Evolutionary conservation across 305 asterid species (phyloP).

Genomic region (Solanum hybrid): DNA sequence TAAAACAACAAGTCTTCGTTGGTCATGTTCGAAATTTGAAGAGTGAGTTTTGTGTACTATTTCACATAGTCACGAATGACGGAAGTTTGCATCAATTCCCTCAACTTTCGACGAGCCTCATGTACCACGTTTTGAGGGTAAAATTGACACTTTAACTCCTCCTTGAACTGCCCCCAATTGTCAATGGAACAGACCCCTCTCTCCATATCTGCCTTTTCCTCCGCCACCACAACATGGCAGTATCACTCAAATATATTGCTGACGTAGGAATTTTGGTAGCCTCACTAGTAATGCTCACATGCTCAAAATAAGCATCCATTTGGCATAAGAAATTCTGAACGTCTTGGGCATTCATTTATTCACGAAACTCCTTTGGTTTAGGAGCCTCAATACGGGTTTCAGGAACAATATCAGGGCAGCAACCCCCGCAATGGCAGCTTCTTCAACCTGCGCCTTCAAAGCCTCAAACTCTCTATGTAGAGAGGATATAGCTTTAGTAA

Average conservation of each 20-base stretch:
- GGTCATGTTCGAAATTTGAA: not conserved
- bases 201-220: not conserved
- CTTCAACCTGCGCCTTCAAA: not conserved
- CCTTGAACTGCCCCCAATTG: not conserved
- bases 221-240: not conserved
- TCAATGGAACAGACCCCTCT: rapidly evolving
- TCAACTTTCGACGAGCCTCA: not conserved
- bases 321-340: not conserved
- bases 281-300: not conserved
- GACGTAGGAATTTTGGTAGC: not conserved
- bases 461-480: not conserved
- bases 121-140: not conserved
- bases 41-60: not conserved
- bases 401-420: too few relatives aligned
- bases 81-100: not conserved
- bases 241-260: not conserved
- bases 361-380: not conserved
- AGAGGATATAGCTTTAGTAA: not conserved
- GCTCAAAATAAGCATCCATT: not conserved
- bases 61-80: not conserved
- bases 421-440: not conserved
- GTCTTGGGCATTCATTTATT: too few relatives aligned
- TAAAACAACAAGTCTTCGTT: not conserved
- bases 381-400: not conserved
- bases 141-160: not conserved